phyloP scores from a whole-genome alignment of 2,329 filamentous ascomycete species.

The Myriosclerotinia curreyana region DNA sequence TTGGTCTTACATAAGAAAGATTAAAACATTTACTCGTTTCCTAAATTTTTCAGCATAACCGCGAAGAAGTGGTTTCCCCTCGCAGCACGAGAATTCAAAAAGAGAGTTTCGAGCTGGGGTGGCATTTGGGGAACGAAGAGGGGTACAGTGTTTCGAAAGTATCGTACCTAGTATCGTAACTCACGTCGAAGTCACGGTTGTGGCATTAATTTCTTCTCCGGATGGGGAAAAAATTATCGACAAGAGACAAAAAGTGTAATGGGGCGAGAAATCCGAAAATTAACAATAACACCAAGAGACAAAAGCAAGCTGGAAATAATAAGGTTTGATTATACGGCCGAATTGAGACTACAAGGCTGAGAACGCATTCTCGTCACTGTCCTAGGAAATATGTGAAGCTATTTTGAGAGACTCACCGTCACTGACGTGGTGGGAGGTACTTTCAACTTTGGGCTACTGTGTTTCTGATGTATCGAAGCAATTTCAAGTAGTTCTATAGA shows the following conservation, averaged over 20 bases:
- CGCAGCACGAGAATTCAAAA: background rate
- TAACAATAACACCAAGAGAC: no score
- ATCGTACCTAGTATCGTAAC: no score
- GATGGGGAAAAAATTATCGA: background rate
- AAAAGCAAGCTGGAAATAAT: no score
- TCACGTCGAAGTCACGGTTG: no score
- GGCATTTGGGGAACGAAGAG: background rate
- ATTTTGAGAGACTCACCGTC: no score
- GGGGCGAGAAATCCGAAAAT: no score
- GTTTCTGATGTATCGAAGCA: background rate
- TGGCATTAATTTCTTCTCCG: background rate
- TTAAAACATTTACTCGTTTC: background rate
- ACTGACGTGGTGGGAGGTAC: background rate
- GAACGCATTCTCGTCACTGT: no score
- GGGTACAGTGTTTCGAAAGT: background rate
- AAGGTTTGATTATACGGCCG: background rate
- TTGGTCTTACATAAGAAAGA: background rate
- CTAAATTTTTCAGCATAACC: background rate
- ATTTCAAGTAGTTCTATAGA: background rate
- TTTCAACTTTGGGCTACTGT: background rate
- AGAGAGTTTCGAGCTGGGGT: background rate
- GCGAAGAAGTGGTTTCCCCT: background rate
- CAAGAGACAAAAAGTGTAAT: background rate
- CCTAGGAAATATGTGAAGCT: background rate
- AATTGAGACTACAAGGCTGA: background rate